Percentiles rank a stretch among this genome's conserved stretches.
phyloP scores from a whole-genome alignment of 148 eudicot species.

The Selenicereus undatus region DNA sequence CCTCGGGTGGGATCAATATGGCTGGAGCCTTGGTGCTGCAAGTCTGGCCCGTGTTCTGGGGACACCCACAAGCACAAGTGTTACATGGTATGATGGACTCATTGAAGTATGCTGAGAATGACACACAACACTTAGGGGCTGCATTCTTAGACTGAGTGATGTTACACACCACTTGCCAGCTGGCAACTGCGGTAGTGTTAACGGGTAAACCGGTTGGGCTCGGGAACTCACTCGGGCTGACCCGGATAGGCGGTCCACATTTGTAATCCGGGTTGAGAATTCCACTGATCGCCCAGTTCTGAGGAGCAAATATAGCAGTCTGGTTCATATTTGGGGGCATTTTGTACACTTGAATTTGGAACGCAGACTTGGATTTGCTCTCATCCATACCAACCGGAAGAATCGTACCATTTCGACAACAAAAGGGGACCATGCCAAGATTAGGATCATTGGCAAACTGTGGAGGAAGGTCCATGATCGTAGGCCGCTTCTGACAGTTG shows the following conservation, averaged over 20 bases:
- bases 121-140: constrained; percentile 48
- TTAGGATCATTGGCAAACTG: constrained; percentile 47
- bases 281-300: constrained; percentile 59
- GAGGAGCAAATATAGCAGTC: constrained; percentile 48
- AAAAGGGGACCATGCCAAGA: constrained; percentile 47
- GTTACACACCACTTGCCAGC: constrained; percentile 55
- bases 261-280: constrained; percentile 54
- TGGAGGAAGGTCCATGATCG: constrained; percentile 59
- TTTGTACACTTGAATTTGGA: constrained; percentile 56
- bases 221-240: constrained; percentile 52
- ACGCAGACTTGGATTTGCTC: constrained; percentile 45
- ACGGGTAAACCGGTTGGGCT: constrained; percentile 39
- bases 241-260: constrained; percentile 70
- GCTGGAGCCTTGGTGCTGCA: constrained; percentile 70
- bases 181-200: constrained; percentile 35
- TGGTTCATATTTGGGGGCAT: constrained; percentile 70
- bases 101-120: constrained; percentile 45
- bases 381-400: constrained; percentile 63
- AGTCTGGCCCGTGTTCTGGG: constrained; percentile 23
- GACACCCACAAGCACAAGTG: constrained; percentile 75
- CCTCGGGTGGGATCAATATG: constrained; percentile 81
- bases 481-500: constrained; percentile 56
- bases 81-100: constrained; percentile 49
- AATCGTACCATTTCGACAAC: constrained; percentile 74
- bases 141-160: constrained; percentile 43